phyloP scores from a whole-genome alignment of 331 rosid species.

The Telfairia occidentalis region DNA sequence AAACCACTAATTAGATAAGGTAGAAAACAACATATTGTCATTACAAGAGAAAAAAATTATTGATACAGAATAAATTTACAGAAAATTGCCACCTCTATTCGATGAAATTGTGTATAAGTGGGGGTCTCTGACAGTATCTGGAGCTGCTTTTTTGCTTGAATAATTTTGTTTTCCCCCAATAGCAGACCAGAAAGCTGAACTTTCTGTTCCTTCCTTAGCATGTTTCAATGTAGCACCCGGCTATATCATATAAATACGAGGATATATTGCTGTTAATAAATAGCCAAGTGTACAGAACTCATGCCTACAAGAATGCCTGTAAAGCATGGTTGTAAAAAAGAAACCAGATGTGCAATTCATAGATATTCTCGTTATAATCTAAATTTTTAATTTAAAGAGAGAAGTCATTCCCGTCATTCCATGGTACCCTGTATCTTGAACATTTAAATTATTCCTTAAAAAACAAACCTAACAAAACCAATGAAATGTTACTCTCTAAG shows the following conservation, averaged over 20 bases:
- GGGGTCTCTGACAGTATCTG: slow-evolving; percentile 67
- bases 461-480: background rate
- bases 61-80: background rate
- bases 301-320: background rate
- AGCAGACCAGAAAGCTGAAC: slow-evolving; percentile 79
- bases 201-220: slow-evolving; percentile 97
- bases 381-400: background rate
- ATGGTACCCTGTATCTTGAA: background rate
- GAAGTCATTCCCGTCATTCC: background rate
- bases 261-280: background rate
- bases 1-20: slow-evolving; percentile 16
- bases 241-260: slow-evolving; percentile 33
- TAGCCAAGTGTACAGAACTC: background rate
- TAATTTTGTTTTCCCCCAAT: slow-evolving; percentile 86
- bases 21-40: background rate
- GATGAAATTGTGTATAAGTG: slow-evolving; percentile 67
- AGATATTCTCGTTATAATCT: background rate
- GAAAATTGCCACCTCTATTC: slow-evolving; percentile 50
- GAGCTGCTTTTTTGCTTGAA: slow-evolving; percentile 48
- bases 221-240: slow-evolving; percentile 73
- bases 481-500: background rate
- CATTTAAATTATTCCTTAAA: background rate
- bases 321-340: background rate
- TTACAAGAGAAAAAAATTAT: background rate
- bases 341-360: background rate